A percentile compares a stretch with the other conserved stretches of the same genome.
Conservation (phyloP, 208 protist species). For the Trypanosoma mega region DNA sequence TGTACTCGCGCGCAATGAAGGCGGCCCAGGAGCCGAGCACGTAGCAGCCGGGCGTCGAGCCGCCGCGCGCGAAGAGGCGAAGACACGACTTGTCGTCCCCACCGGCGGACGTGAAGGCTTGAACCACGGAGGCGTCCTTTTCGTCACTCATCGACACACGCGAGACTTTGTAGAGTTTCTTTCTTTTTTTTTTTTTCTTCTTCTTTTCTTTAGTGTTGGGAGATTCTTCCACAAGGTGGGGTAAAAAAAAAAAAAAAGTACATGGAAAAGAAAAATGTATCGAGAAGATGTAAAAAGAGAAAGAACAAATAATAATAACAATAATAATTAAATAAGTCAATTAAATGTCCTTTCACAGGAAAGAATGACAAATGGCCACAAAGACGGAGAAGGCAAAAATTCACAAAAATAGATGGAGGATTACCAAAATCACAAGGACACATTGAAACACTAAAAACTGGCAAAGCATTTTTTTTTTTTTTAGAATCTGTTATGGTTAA, state of each 20-base stretch:
- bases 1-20: slow-evolving; percentile 77
- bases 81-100: slow-evolving; percentile 66
- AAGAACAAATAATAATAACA: no score
- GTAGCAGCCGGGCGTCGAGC: slow-evolving; percentile 56
- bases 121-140: slow-evolving; percentile 54
- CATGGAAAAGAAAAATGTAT: slow-evolving; percentile 12
- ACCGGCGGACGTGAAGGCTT: slow-evolving; percentile 60
- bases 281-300: slow-evolving; percentile 20
- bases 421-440: no score
- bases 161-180: no score
- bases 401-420: no score
- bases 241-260: slow-evolving; percentile 3
- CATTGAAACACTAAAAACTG: no score
- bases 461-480: no score
- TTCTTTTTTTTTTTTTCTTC: background rate
- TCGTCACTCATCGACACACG: slow-evolving; percentile 80
- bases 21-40: slow-evolving; percentile 81
- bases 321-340: no score
- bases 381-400: no score
- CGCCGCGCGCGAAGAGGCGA: slow-evolving; percentile 69
- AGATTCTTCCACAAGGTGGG: background rate
- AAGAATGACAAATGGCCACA: no score
- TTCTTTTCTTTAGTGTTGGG: background rate
- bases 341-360: no score
- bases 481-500: no score